A percentile compares a stretch with the other conserved stretches of the same genome.
phyloP scores from a whole-genome alignment of 768 basidiomycete species.

The Ramaria sp. region DNA sequence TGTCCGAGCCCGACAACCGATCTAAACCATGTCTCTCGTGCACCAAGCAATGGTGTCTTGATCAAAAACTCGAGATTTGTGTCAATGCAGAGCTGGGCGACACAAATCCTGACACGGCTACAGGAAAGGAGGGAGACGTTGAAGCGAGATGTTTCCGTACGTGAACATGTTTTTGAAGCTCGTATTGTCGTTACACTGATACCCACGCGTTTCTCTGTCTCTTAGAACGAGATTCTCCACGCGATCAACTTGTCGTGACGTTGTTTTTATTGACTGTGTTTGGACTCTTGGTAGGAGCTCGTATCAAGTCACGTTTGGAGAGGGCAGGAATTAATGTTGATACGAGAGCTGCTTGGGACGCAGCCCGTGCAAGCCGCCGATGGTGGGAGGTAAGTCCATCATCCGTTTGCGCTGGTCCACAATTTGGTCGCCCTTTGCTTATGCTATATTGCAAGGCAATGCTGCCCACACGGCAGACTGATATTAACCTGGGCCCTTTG shows the following conservation, averaged over 20 bases:
- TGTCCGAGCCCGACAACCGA: conserved; percentile 73
- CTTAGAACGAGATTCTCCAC: conserved; percentile 87
- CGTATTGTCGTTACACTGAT: conserved; percentile 7
- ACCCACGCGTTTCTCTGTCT: conserved; percentile 12
- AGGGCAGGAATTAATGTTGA: conserved; percentile 55
- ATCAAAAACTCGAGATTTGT: conserved; percentile 82
- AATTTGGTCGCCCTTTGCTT: conserved; percentile 12
- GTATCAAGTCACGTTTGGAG: conserved; percentile 72
- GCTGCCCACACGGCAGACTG: conserved; percentile 48
- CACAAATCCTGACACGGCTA: conserved; percentile 84
- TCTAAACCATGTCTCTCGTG: conserved; percentile 88
- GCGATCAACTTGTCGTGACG: conserved; percentile 89
- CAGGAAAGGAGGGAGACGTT: conserved; percentile 91
- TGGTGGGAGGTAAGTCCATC: conserved; percentile 69
- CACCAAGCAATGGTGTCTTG: conserved; percentile 91
- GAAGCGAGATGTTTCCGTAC: conserved; percentile 92
- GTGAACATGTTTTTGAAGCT: background rate
- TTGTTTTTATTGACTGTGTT: conserved; percentile 83
- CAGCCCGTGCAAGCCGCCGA: conserved; percentile 31
- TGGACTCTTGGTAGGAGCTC: conserved; percentile 74
- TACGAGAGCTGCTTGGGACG: conserved; percentile 45
- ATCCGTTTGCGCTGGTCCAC: background rate
- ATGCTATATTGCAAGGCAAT: conserved; percentile 32
- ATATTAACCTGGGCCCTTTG: conserved; percentile 32
- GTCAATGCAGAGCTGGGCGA: conserved; percentile 73